These are phyloP conservation scores for Capillidium rhysosporum DNA, from an alignment of 371 early-diverging fungal species.

Conservation along the genomic window DNA sequence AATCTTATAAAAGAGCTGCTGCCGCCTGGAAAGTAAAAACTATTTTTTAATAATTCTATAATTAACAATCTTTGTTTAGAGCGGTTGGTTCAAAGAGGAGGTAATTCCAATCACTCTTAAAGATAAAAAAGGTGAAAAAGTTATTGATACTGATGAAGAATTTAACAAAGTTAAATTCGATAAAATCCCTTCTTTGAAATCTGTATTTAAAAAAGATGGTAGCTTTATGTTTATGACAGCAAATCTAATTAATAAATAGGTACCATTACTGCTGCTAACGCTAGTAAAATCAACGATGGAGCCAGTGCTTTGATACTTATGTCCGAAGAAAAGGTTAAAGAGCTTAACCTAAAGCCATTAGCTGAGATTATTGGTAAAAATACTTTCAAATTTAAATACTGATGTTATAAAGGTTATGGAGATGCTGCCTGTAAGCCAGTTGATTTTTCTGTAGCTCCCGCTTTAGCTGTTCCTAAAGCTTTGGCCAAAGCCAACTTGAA, in stretches of 20 bases:
- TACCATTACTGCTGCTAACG: slow-evolving; percentile 92
- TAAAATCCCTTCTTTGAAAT: slow-evolving; percentile 7
- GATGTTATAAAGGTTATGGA: slow-evolving; percentile 19
- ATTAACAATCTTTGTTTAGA: slow-evolving; percentile 13
- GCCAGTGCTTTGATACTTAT: slow-evolving; percentile 83
- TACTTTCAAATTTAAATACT: slow-evolving; percentile 10
- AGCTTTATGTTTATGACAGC: not conserved
- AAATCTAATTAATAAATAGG: slow-evolving; percentile 22
- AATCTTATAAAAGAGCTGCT: slow-evolving; percentile 72
- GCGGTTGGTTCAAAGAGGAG: slow-evolving; percentile 61
- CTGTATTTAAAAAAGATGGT: slow-evolving; percentile 12
- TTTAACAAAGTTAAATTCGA: slow-evolving; percentile 22
- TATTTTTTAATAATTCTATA: not conserved
- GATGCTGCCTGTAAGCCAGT: slow-evolving; percentile 66
- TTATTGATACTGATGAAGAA: slow-evolving; percentile 65
- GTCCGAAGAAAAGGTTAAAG: slow-evolving; percentile 49
- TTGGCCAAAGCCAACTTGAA: slow-evolving; percentile 51
- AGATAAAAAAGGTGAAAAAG: slow-evolving; percentile 63
- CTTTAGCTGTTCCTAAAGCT: slow-evolving; percentile 78
- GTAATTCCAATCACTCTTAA: slow-evolving; percentile 71
- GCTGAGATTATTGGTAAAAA: slow-evolving; percentile 39
- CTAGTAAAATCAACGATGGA: slow-evolving; percentile 86
- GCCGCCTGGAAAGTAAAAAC: slow-evolving; percentile 29
- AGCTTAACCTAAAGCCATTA: slow-evolving; percentile 49
- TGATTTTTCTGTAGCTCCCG: slow-evolving; percentile 81